Evolutionary conservation across 2,329 filamentous ascomycete genomes (phyloP), one percentile per base, ranked within the genome.

Genomic region (Metarhizium rileyi): DNA sequence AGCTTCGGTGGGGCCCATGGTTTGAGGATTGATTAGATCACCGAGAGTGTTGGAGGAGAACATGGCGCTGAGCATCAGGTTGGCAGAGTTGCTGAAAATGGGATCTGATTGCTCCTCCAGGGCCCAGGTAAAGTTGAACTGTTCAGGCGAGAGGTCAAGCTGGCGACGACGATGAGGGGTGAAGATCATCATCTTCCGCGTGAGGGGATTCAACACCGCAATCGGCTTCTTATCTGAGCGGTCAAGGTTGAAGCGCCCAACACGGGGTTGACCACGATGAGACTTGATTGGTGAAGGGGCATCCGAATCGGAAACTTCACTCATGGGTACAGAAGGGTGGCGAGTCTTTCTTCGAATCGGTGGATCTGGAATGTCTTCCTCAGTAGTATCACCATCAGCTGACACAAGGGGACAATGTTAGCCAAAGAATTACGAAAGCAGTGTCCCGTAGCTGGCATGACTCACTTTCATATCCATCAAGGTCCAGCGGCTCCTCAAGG

Each of bases 51-150:
- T 74, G 49, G 71, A 72, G 1, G 76, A 76, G 49, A 82, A 76
- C 68, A 89, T 82, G 57, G 83, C 84, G 45, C 83, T 84, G 69
- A 90, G 81, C 86, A 90, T 90, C 55, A 90, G 76, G 52, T 88
- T 86, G 50, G 83, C 81, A 18, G 81, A 79, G 52, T 85, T 83
- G 61, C 75, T 80, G 53, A 85, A 68, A 59, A 86, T 80, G 16
- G 83, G 80, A 0, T 72, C 72, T 4, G 70, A 61, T 48, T 72
- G 65, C 35, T 69, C 59, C 49, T 69, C 61, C 45, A 65, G 60
- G n/a, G 70, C 59, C 59, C 71, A 74, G 18, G 72, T 65, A 49
- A 77, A 61, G 50, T 77, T 72, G 60, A 78, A 78, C 46, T 76
- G 72, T 61, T 78, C 77, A 0, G 76, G 75, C 0, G 76, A 77